Conservation (phyloP, 1,139 yeast species). For the Tardiomyces depauwii region DNA sequence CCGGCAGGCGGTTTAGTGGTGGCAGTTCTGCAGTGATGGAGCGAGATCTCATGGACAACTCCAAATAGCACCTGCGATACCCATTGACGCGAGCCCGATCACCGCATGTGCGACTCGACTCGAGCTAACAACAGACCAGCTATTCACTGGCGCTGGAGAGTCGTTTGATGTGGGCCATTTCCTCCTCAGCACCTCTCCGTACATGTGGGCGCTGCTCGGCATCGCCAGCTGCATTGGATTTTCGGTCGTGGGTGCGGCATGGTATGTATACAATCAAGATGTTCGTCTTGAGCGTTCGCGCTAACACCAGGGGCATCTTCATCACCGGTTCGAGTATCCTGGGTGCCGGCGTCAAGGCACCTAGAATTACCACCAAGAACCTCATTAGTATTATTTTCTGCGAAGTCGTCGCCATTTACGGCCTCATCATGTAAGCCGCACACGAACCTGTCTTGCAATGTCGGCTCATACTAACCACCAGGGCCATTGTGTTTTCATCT, state of each 20-base stretch:
- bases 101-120: too few species aligned
- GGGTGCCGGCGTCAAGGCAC: slow-evolving; percentile 98
- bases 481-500: slow-evolving; percentile 87
- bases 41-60: too few species aligned
- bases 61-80: too few species aligned
- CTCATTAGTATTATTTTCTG: slow-evolving; percentile 94
- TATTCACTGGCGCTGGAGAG: slow-evolving; percentile 89
- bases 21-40: too few species aligned
- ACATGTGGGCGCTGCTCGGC: slow-evolving; percentile 94
- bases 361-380: slow-evolving; percentile 94
- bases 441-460: too few species aligned
- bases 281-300: slow-evolving; percentile 4
- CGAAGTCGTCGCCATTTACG: slow-evolving; percentile 98
- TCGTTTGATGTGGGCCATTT: slow-evolving; percentile 84
- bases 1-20: too few species aligned
- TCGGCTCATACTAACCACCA: slow-evolving; percentile 2
- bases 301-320: slow-evolving; percentile 56
- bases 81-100: too few species aligned
- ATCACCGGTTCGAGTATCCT: slow-evolving; percentile 89
- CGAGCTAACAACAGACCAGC: slow-evolving; percentile 40
- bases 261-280: slow-evolving; percentile 31
- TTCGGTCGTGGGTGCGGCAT: slow-evolving; percentile 95
- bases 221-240: slow-evolving; percentile 89
- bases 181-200: slow-evolving; percentile 78
- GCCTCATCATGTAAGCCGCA: slow-evolving; percentile 69